A percentile compares a stretch with the other conserved stretches of the same genome.
phyloP scores from a whole-genome alignment of 139 green algal genomes.

The Prasinococcaceae sp. region DNA sequence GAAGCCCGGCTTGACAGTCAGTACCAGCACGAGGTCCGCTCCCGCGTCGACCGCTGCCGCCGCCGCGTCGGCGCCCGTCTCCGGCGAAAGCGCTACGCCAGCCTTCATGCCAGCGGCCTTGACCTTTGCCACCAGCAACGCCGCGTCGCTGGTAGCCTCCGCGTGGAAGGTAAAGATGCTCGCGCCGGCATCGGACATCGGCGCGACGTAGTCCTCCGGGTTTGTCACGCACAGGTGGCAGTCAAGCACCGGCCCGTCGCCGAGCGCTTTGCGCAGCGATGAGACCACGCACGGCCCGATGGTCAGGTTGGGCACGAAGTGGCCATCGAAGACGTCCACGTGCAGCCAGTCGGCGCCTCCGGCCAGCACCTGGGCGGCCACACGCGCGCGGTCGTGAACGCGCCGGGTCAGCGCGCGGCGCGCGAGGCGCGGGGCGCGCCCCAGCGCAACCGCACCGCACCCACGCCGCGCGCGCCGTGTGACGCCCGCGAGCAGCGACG shows the following conservation, averaged over 20 bases:
- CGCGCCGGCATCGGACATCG: conserved; percentile 58
- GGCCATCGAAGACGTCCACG: conserved; percentile 42
- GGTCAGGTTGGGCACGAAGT: conserved; percentile 91
- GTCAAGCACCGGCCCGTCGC: conserved; percentile 57
- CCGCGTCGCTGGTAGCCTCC: conserved; percentile 33
- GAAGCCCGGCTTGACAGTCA: conserved; percentile 76
- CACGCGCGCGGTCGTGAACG: too few species aligned
- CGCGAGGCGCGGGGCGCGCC: too few species aligned
- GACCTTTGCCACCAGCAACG: too few species aligned
- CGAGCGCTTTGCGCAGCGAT: conserved; percentile 39
- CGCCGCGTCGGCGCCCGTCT: conserved; percentile 38
- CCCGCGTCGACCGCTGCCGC: conserved; percentile 24
- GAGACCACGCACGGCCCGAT: conserved; percentile 67
- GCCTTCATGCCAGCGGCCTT: conserved; percentile 54
- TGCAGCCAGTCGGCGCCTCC: too few species aligned
- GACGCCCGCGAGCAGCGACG: too few species aligned
- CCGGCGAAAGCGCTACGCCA: conserved; percentile 56
- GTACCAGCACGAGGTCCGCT: conserved; percentile 60
- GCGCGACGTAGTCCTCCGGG: conserved; percentile 45
- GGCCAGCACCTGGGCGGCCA: too few species aligned
- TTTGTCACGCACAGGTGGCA: conserved; percentile 58
- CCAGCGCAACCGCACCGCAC: too few species aligned
- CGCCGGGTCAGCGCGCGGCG: too few species aligned
- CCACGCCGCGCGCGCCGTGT: too few species aligned
- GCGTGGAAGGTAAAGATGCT: conserved; percentile 85